Evolutionary conservation across 352 stramenopile genomes (phyloP).

Genomic region (Blastocystis sp.): DNA sequence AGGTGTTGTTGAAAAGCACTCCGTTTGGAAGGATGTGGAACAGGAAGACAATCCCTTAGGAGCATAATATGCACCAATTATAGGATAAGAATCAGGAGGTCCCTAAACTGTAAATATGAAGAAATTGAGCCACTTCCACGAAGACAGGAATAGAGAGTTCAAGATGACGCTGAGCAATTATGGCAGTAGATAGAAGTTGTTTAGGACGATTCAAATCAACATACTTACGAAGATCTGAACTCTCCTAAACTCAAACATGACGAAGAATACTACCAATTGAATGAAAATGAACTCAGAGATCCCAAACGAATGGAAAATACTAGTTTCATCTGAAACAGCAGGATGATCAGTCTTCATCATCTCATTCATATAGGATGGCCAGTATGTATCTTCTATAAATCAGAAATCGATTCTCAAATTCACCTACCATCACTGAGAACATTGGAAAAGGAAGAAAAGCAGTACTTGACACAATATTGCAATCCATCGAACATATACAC

Average conservation of each 20-base stretch:
- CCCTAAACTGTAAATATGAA: background rate
- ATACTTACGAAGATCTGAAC: conserved; percentile 5
- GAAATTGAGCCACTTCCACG: background rate
- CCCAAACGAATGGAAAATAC: background rate
- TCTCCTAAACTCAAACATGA: background rate
- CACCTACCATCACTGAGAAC: background rate
- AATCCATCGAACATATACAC: conserved; percentile 41
- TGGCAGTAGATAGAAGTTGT: conserved; percentile 9
- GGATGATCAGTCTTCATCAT: background rate
- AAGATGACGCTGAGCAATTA: background rate
- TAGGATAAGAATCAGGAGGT: background rate
- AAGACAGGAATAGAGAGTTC: conserved; percentile 25
- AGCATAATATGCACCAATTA: background rate
- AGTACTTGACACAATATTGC: conserved; percentile 54
- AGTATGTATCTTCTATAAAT: conserved; percentile 5
- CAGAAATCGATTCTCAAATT: background rate
- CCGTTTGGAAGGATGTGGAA: background rate
- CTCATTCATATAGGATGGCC: conserved; percentile 44
- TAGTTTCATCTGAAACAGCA: background rate
- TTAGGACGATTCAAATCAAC: conserved; percentile 27
- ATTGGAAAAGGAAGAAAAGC: background rate
- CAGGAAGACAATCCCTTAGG: background rate
- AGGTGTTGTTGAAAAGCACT: background rate
- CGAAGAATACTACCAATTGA: conserved; percentile 4
- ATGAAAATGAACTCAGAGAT: conserved; percentile 63